A percentile compares a stretch with the other conserved stretches of the same genome.
phyloP scores from a whole-genome alignment of 2,329 filamentous ascomycete genomes.

The Alternaria atra region DNA sequence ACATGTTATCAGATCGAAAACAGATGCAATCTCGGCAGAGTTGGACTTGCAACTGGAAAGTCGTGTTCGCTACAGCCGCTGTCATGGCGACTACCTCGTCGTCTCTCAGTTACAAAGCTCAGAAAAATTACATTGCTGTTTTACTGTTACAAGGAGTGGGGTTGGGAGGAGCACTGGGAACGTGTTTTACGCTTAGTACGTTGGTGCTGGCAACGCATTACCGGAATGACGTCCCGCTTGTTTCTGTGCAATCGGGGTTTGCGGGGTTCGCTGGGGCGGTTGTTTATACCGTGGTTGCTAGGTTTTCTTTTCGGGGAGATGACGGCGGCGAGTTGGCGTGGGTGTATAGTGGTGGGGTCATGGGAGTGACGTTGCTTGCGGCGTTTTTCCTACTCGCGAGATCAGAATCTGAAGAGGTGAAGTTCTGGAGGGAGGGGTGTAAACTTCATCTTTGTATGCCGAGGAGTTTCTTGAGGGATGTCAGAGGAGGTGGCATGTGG shows the following conservation, averaged over 20 bases:
- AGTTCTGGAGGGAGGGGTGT: neutral
- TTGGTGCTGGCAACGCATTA: constrained; percentile 34
- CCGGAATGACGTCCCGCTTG: constrained; percentile 38
- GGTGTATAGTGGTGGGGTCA: constrained; percentile 6
- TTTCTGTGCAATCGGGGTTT: constrained; percentile 43
- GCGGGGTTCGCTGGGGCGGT: constrained; percentile 26
- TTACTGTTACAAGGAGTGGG: constrained; percentile 24
- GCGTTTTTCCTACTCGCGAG: constrained; percentile 17
- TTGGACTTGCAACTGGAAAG: neutral
- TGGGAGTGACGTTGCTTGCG: constrained; percentile 8
- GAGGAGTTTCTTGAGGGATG: neutral
- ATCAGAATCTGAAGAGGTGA: neutral
- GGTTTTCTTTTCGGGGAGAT: constrained; percentile 1
- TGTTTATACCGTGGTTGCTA: constrained; percentile 19
- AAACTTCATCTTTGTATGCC: neutral
- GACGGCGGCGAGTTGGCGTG: neutral
- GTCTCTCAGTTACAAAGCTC: neutral
- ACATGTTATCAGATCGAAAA: neutral
- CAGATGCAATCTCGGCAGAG: too few relatives aligned
- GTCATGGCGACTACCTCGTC: neutral
- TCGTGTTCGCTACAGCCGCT: neutral
- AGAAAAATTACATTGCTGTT: neutral
- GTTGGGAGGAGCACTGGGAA: constrained; percentile 26
- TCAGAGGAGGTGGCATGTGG: neutral
- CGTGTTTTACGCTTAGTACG: constrained; percentile 20